Conservation (phyloP, 139 green algal genomes). For the Trebouxia sp. region DNA sequence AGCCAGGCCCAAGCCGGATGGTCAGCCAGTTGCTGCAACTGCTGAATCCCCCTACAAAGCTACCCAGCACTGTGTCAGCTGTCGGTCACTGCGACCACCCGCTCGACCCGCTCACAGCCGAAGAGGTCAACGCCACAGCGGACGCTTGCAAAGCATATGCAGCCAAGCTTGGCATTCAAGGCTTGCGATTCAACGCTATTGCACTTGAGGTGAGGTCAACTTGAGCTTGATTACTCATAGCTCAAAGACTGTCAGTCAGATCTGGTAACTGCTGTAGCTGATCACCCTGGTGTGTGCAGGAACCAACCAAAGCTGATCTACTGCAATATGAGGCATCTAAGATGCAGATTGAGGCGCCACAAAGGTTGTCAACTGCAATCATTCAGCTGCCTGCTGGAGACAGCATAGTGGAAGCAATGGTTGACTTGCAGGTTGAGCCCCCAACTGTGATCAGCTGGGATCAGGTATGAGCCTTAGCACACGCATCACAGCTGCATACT, state of each 20-base stretch:
- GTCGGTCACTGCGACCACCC: constrained; percentile 39
- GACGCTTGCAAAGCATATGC: constrained; percentile 39
- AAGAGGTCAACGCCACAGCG: constrained; percentile 46
- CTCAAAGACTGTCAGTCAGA: no score
- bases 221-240: no score
- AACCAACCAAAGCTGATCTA: constrained; percentile 56
- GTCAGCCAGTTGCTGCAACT: constrained; percentile 22
- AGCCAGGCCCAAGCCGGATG: not conserved
- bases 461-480: constrained; percentile 31
- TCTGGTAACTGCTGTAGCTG: no score
- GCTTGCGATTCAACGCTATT: constrained; percentile 56
- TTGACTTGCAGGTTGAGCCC: constrained; percentile 41
- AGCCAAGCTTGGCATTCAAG: constrained; percentile 21
- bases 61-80: constrained; percentile 18
- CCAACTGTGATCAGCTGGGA: constrained; percentile 46
- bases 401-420: constrained; percentile 49
- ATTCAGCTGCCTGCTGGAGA: constrained; percentile 38
- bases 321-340: constrained; percentile 46
- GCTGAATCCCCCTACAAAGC: constrained; percentile 12
- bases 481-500: not conserved
- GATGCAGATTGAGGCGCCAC: not conserved
- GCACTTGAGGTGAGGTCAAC: constrained; percentile 41
- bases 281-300: no score
- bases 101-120: constrained; percentile 46
- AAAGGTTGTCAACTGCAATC: constrained; percentile 37